Base-by-base conservation (phyloP, 2,329 filamentous ascomycete genomes). In the Paraphoma chrysanthemicola region DNA sequence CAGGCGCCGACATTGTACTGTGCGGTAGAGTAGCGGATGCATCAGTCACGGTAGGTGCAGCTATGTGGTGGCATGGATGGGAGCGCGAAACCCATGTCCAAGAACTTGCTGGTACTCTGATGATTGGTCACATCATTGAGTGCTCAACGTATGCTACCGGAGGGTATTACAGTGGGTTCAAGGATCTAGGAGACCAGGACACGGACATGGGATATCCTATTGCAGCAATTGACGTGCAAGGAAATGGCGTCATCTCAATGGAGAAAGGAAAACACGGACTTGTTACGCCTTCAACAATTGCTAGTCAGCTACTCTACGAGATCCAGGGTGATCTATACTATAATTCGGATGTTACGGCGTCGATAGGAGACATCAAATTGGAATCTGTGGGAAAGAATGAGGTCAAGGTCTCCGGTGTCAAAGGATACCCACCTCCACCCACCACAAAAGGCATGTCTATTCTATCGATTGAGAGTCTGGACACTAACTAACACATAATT, bases 41-140 rank as follows among this genome's bases (percentile, higher is more conserved):
- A 12, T 64, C 60, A 3, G 53, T 56, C 17, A 82, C 83, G 0
- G 83, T 86, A 53, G 84, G 80, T 1, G 81, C 82, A 0, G 83
- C 83, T 0, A 79, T 79, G 57, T 86, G 79, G 76, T 86, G 83
- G 79, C 80, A 86, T 50, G 71, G 77, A 5, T 86, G 83, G 85
- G 61, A 60, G 0, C 77, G 80, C 14, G 75, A 74, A 0, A 75
- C 81, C 30, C 76, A 81, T 31, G 78, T 85, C 54, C 63, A 73
- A 30, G 56, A 64, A 47, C 71, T 86, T 3, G 84, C 84, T 0
- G 81, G 81, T 0, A 74, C 82, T 0, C 66, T 86, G 0, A 68
- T 86, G 4, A 82, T 44, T 18, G 56, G 53, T 16, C 54, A 62
- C 42, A 44, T 60, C 11, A 62, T 59, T 30, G 54, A 62, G 36